These are phyloP conservation scores for Eucommia ulmoides DNA, from an alignment of 257 asterid genomes.

Conservation along the genomic window DNA sequence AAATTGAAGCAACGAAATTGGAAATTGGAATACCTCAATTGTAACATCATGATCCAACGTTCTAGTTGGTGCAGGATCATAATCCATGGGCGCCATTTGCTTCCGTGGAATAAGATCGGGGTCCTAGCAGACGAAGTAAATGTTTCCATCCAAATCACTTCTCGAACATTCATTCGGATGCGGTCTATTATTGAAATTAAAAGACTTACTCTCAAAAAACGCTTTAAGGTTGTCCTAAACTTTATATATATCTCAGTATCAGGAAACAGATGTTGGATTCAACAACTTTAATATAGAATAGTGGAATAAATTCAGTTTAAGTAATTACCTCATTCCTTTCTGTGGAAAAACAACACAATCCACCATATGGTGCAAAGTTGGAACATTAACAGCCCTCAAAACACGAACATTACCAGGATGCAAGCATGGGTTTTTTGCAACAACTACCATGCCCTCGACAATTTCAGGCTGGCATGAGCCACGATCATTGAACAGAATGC, in stretches of 20 bases:
- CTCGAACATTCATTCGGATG: constrained; percentile 99
- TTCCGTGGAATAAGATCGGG: constrained; percentile 48
- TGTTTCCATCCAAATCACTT: constrained; percentile 92
- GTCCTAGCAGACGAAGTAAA: constrained; percentile 93
- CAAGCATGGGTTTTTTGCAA: constrained; percentile 92
- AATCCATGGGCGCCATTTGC: constrained; percentile 49
- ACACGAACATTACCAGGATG: constrained; percentile 96
- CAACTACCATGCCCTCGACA: constrained; percentile 41
- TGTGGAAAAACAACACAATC: constrained; percentile 85
- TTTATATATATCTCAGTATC: no score
- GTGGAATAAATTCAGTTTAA: no score
- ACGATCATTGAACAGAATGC: constrained; percentile 9
- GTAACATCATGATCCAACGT: constrained; percentile 57
- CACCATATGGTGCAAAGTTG: constrained; percentile 64
- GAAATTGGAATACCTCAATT: constrained; percentile 74
- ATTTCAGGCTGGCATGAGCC: constrained; percentile 10
- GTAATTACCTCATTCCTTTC: constrained; percentile 69
- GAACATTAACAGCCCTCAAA: constrained; percentile 47
- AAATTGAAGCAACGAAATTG: no score
- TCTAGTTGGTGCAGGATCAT: constrained; percentile 51
- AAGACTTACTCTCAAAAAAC: neutral
- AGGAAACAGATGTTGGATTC: neutral
- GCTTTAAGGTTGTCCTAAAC: neutral
- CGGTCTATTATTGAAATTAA: constrained; percentile 38
- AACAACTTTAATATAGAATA: neutral